Evolutionary conservation across 176 grass and related monocot species (phyloP), one percentile per base, ranked within the genome.

Genomic region (Phoenix roebelenii): DNA sequence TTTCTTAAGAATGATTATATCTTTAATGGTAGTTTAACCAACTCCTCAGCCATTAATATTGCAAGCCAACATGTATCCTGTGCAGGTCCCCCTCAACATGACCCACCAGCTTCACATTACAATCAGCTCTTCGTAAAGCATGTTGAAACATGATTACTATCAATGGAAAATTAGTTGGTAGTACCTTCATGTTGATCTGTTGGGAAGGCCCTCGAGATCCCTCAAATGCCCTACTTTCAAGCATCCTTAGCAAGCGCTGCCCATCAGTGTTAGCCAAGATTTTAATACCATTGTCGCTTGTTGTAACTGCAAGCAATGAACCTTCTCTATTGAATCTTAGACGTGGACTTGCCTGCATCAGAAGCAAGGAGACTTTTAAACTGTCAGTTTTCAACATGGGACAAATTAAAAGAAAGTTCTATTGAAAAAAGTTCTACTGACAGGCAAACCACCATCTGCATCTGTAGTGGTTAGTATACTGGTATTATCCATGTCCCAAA

Each of bases 271-370:
- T 98, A 4, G 88, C 94, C 67, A 98, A 70, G 74, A 98, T 98
- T 74, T 92, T 98, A 77, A 98, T 93, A 50, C 88, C 94, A 70
- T 93, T 98, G 25, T 98, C 94, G 56, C 59, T 93, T 57, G 94
- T 80, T 70, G 94, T 93, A 61, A 98, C 70, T 49, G 94, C 94
- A 50, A 98, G 84, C 53, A 98, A 86, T 65, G 94, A 92, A 19
- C 94, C 94, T 74, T 98, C 94, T 73, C 84, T 85, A 32, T 98
- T 98, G 67, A 98, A 98, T 79, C 94, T 89, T 70, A 98, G 72
- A 69, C 88, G 85, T 22, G 94, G 94, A 64, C 88, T 98, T 70
- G 85, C 84, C 94, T 98, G 65, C 2, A 75, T 56, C 12, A 50
- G 66, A 50, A 60, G 49, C 49, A 84, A 63, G n/a, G 52, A 23